Evolutionary conservation across 805 yeast species (phyloP).

Genomic region (Metschnikowia kofuensis): DNA sequence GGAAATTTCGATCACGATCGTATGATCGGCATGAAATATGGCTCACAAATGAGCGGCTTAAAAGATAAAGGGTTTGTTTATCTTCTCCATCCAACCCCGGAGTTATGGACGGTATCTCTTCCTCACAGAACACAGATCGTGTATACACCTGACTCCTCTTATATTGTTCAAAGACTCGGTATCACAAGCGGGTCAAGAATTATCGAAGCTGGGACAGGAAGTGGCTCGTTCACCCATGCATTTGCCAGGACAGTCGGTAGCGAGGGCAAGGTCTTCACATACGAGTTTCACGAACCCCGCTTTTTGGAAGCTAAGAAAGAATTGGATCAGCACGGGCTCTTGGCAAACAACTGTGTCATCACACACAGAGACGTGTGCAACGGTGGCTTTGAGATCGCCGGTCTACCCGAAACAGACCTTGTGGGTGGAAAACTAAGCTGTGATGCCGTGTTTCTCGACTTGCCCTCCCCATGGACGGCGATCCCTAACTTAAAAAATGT

Average conservation of each 20-base stretch:
- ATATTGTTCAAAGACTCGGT: constrained; percentile 77
- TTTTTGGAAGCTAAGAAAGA: constrained; percentile 76
- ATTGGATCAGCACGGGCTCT: constrained; percentile 68
- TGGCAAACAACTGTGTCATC: constrained; percentile 49
- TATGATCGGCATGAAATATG: constrained; percentile 80
- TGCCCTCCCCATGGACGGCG: constrained; percentile 98
- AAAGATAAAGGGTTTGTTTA: constrained; percentile 84
- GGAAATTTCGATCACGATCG: constrained; percentile 83
- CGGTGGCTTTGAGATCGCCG: constrained; percentile 67
- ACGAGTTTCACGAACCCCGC: constrained; percentile 87
- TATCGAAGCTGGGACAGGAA: constrained; percentile 97
- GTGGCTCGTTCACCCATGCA: constrained; percentile 93
- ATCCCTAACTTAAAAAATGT: constrained; percentile 69
- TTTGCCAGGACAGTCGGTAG: constrained; percentile 73
- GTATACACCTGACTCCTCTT: constrained; percentile 92
- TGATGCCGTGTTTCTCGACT: constrained; percentile 78
- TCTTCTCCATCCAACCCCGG: constrained; percentile 88
- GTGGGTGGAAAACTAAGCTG: constrained; percentile 46
- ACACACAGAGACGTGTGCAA: constrained; percentile 93
- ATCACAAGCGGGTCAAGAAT: constrained; percentile 74
- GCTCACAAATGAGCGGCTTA: constrained; percentile 76
- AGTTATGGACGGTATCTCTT: constrained; percentile 90
- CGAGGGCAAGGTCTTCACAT: constrained; percentile 70
- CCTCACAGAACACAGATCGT: constrained; percentile 98
- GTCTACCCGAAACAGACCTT: constrained; percentile 25